Evolutionary conservation across 2,329 filamentous ascomycete species (phyloP), one percentile per base, ranked within the genome.

Genomic region (Drechslera avenae): DNA sequence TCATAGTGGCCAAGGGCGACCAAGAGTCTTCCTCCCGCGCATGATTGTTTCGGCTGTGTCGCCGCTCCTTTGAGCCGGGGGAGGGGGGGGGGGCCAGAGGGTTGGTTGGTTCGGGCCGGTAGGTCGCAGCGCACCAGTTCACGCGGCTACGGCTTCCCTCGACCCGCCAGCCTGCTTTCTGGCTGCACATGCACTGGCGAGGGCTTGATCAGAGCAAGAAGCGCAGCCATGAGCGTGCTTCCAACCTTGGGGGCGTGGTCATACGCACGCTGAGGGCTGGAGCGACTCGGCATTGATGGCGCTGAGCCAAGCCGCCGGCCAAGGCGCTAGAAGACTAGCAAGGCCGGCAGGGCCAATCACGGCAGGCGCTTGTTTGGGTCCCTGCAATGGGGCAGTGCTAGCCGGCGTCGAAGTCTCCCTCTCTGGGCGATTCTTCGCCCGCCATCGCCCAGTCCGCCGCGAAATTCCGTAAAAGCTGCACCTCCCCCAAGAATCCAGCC

Each of bases 341-440:
- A 9, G 1, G 9, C 9, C 3, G 9, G 2, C 32, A 35, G 19
- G 14, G 41, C 41, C 32, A 21, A 28, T 28, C 26, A 28, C 4
- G 4, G 26, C 26, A 28, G 2, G 26, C 10, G 10, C 26, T 12
- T 28, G 26, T 28, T 13, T 28, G 26, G 26, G 26, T 10, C 26
- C 26, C 26, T 28, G 26, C 26, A 13, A 28, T 28, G 26, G 12
- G 26, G 26, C 26, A 28, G 26, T 28, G 26, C 26, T 41, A 23
- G 37, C 23, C 41, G 19, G 41, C 41, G 31, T 33, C 41, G 26
- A 32, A 26, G 34, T 44, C 23, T 42, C 46, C 30, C 39, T 50
- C 36, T 50, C 42, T 46, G 33, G 44, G 44, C 37, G 33, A 34
- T 33, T 48, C 44, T 36, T 46, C 49, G 49, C 49, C 43, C 43